Conservation (phyloP, 179 eudicot genomes). For the Silene coronaria region DNA sequence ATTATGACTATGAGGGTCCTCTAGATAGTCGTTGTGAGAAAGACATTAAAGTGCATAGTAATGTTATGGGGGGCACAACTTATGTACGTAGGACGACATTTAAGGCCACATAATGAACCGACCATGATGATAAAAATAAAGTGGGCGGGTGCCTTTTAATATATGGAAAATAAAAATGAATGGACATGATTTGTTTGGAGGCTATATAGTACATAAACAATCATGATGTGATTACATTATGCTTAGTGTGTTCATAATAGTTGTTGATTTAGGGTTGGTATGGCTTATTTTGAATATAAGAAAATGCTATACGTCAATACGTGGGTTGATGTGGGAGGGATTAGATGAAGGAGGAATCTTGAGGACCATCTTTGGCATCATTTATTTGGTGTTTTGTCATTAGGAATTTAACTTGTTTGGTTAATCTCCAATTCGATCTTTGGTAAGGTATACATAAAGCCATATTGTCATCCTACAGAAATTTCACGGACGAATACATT, state of each 20-base stretch:
- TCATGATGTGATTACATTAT: not conserved
- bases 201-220: not conserved
- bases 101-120: constrained; percentile 54
- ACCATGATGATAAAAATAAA: constrained; percentile 29
- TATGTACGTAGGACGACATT: not conserved
- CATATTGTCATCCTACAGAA: too few species aligned
- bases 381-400: constrained; percentile 13
- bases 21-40: constrained; percentile 13
- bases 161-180: constrained; percentile 20
- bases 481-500: too few species aligned
- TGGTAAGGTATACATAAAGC: too few species aligned
- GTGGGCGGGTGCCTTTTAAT: not conserved
- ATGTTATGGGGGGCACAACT: constrained; percentile 19
- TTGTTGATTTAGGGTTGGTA: constrained; percentile 17
- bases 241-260: not conserved
- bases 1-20: not conserved
- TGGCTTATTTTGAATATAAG: not conserved
- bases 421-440: not conserved
- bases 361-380: constrained; percentile 13
- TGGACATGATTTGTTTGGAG: constrained; percentile 33
- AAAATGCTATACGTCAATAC: not conserved
- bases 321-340: constrained; percentile 9
- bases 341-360: constrained; percentile 22
- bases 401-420: not conserved
- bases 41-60: constrained; percentile 3